Percentiles rank a stretch among this genome's conserved stretches.
Evolutionary conservation across 2,329 filamentous ascomycete genomes (phyloP).

Genomic region (Tolypocladium pustulatum): DNA sequence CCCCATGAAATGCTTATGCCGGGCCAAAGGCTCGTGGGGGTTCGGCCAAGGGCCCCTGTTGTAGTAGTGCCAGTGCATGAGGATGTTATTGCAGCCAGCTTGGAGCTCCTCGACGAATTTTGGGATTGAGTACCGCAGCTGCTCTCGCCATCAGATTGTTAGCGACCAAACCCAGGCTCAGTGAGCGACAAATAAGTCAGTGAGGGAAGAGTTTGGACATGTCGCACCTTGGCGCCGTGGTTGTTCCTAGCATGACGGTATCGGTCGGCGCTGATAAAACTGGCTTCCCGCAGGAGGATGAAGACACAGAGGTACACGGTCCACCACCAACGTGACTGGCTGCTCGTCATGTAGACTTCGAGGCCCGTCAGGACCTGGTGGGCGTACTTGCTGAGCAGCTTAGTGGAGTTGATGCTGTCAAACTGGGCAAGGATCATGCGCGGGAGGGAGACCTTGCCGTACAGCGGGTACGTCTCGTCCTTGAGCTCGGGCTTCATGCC

Average conservation of each 20-base stretch:
- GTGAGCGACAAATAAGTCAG: neutral
- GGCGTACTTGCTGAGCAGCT: conserved; percentile 22
- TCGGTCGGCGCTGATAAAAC: conserved; percentile 27
- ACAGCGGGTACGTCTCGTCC: conserved; percentile 26
- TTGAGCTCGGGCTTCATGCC: conserved; percentile 24
- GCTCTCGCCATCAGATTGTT: neutral
- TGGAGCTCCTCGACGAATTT: conserved; percentile 33
- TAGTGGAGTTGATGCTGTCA: conserved; percentile 28
- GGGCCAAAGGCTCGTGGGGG: conserved; percentile 14
- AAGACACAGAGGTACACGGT: conserved; percentile 29
- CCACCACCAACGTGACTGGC: conserved; percentile 19
- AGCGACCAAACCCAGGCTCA: neutral
- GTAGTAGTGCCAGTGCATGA: conserved; percentile 42
- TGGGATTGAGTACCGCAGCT: conserved; percentile 27
- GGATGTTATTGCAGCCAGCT: conserved; percentile 32
- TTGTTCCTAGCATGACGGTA: conserved; percentile 31
- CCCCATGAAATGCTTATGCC: conserved; percentile 16
- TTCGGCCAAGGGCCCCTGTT: conserved; percentile 21
- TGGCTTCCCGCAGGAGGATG: conserved; percentile 30
- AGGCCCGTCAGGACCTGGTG: conserved; percentile 23
- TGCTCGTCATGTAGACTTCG: conserved; percentile 21
- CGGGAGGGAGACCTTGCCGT: conserved; percentile 27
- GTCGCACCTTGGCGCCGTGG: conserved; percentile 13
- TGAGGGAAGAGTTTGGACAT: neutral
- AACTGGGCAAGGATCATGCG: conserved; percentile 35